Conservation (phyloP, 495 filamentous ascomycete genomes). For the Xanthoparmelia taractica region DNA sequence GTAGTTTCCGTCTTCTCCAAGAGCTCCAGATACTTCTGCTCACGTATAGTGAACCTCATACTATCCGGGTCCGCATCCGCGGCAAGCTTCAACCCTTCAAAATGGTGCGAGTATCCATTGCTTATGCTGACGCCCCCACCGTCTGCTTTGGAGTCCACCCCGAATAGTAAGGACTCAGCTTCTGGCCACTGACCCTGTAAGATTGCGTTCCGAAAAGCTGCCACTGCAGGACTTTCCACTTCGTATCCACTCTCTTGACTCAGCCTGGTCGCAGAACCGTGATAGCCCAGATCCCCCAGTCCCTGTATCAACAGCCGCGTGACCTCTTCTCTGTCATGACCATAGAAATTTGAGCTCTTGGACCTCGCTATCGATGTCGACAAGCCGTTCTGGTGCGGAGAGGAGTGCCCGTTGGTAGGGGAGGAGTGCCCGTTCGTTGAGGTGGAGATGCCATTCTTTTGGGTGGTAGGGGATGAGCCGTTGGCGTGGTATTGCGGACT, state of each 20-base stretch:
- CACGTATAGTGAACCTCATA: conserved; percentile 72
- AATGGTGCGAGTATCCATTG: conserved; percentile 23
- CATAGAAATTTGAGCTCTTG: conserved; percentile 48
- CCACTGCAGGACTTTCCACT: conserved; percentile 77
- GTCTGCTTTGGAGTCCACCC: conserved; percentile 43
- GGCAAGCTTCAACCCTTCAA: conserved; percentile 41
- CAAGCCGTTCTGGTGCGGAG: conserved; percentile 41
- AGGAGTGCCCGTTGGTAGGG: conserved; percentile 35
- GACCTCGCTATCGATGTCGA: conserved; percentile 30
- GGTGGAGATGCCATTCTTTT: conserved; percentile 37
- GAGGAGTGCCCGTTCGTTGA: conserved; percentile 45
- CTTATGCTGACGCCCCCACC: conserved; percentile 40
- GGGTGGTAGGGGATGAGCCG: conserved; percentile 33
- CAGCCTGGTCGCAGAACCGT: conserved; percentile 62
- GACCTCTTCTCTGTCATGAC: conserved; percentile 89
- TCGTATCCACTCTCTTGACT: conserved; percentile 79
- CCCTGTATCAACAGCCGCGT: conserved; percentile 90
- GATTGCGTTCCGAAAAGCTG: conserved; percentile 74
- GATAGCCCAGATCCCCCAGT: conserved; percentile 78
- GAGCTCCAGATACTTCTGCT: conserved; percentile 93
- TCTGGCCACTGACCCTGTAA: conserved; percentile 74
- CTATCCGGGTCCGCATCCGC: conserved; percentile 51
- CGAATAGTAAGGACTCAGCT: conserved; percentile 75
- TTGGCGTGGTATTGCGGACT: conserved; percentile 45
- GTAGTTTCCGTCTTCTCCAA: conserved; percentile 67